Base-by-base conservation (phyloP, 257 asterid genomes). In the Solanum habrochaites region DNA sequence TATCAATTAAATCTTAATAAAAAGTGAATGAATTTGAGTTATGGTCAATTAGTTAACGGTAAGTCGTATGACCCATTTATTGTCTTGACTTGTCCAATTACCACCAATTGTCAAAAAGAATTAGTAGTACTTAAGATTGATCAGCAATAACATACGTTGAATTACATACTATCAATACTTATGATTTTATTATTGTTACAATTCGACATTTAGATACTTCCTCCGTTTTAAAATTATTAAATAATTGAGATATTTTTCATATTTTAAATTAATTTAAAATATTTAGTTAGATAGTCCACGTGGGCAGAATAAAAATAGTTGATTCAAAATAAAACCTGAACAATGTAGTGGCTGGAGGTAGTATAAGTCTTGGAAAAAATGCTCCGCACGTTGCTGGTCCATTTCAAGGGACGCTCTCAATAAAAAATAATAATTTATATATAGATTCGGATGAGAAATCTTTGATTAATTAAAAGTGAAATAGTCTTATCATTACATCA, bases 361-460 rank as follows among this genome's bases (percentile, higher is more conserved):
- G 20, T 56, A 7, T n/a, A 56, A 56, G n/a, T 18, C 64, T 56
- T 6, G 1, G 64, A 2, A 7, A 56, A 16, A 7, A 56, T 18
- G 62, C 4, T 10, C 0, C 62, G n/a, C 11, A 56, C n/a, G 7
- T 37, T 1, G 39, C 39, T 37, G 39, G 39, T 37, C 7, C 39
- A 37, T 37, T 6, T 56, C 23, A 18, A 32, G 35, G 35, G 35
- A 32, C 35, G 35, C 35, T 4, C 35, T 32, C 35, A 32, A 32
- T 3, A 32, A 32, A 32, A 3, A 32, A 27, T 27, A 27, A 32
- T 3, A 32, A 32, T 0, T 32, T 32, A 56, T 56, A 18, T 18
- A 10, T 6, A 1, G 3, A 1, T 0, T 52, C 3, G n/a, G 0
- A 56, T 0, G 18, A 11, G 1, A 6, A 6, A 18, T 52, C 2